Conservation (phyloP, 73 alveolate genomes). For the Stentor coeruleus region DNA sequence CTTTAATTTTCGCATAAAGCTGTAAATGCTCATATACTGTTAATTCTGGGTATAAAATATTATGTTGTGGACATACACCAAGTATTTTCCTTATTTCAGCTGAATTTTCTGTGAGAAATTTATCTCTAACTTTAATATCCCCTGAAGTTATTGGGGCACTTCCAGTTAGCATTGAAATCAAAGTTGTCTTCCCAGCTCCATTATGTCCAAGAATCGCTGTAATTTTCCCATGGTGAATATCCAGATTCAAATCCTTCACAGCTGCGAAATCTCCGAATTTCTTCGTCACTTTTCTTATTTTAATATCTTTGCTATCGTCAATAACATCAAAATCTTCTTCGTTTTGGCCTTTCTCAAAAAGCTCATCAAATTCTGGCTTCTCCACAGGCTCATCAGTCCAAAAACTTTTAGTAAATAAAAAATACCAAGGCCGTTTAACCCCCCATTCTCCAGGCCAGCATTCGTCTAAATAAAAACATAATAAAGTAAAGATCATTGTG, state of each 20-base stretch:
- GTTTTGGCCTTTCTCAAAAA: not conserved
- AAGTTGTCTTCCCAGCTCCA: conserved; percentile 47
- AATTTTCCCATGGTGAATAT: conserved; percentile 34
- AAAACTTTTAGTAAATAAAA: conserved; percentile 35
- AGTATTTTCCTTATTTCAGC: conserved; percentile 66
- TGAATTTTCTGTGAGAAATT: conserved; percentile 40
- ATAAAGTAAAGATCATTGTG: conserved; percentile 44
- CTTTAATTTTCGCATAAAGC: conserved; percentile 32
- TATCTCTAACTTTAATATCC: conserved; percentile 27
- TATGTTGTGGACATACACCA: conserved; percentile 95
- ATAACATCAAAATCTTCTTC: not conserved
- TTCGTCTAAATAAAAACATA: conserved; percentile 60
- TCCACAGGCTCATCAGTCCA: conserved; percentile 22
- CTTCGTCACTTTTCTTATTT: not conserved
- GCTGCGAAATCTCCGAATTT: not conserved
- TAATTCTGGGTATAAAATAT: conserved; percentile 55
- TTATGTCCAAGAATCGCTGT: conserved; percentile 45
- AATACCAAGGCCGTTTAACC: conserved; percentile 56
- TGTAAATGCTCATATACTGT: not conserved
- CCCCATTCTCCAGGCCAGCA: conserved; percentile 72
- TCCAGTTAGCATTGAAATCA: conserved; percentile 43
- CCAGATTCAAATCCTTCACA: conserved; percentile 16
- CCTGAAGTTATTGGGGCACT: conserved; percentile 30
- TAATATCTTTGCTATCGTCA: not conserved
- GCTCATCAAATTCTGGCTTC: not conserved